Base-by-base conservation (phyloP, 1,284 basidiomycete genomes). In the Neotropicomus parvogracilis region DNA sequence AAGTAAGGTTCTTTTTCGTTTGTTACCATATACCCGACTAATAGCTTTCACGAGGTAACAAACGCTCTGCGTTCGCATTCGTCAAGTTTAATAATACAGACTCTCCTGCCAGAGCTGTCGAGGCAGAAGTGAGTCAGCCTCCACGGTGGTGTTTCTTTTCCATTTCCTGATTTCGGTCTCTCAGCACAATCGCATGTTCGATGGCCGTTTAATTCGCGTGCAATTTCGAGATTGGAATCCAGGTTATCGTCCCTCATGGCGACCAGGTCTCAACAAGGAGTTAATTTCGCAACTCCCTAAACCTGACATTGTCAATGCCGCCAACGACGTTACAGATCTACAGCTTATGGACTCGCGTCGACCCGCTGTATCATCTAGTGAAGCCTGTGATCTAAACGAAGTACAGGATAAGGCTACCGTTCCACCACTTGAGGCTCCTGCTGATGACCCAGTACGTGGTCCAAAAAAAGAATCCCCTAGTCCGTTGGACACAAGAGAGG, bases 61-160 rank as follows among this genome's bases (percentile, higher is more conserved):
- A 79, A 49, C 75, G 75, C 54, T 75, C 80, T 16, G 83, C 80
- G 2, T 89, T 88, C 59, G 87, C 87, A 3, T 88, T 89, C 57
- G 76, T 89, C 43, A 84, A 76, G 59, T 89, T 81, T 58, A 69
- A 78, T 48, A 78, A 80, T 48, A 71, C 72, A 4, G 79, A 83
- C 7, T 72, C 79, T 20, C 76, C 85, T 26, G 71, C 72, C 19
- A 77, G 73, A 43, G 86, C 86, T 4, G 75, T 88, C 14, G 63
- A 65, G 28, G 76, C 76, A 62, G 80, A 88, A 74, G 86, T 85
- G 46, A 39, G 64, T 58, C 32, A 26, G 4, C 31, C 29, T 40
- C 36, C 37, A 32, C 8, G 5, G 5, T 24, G 4, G 24, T 8
- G 8, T 24, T 24, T 24, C 8, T 8, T 24, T 24, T 24, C 24